A percentile compares a stretch with the other conserved stretches of the same genome.
phyloP scores from a whole-genome alignment of 148 eudicot species.

The Rhododendron mucronatum region DNA sequence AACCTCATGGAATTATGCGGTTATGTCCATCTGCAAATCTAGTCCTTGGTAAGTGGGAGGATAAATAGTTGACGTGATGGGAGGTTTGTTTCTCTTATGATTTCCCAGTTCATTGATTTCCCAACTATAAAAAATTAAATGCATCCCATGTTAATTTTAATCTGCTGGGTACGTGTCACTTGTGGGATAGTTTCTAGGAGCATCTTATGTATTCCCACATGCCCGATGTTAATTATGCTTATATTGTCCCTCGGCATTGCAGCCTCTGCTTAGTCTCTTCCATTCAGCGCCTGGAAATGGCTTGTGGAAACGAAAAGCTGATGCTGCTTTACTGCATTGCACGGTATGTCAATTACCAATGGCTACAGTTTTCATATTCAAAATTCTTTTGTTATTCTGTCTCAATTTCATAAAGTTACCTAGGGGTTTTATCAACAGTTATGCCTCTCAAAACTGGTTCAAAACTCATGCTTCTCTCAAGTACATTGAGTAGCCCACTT shows the following conservation, averaged over 20 bases:
- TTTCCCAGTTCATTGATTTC: background rate
- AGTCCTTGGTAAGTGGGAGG: background rate
- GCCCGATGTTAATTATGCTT: background rate
- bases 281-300: constrained; percentile 80
- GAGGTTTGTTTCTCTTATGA: background rate
- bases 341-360: constrained; percentile 41
- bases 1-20: background rate
- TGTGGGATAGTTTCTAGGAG: constrained; percentile 5
- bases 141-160: background rate
- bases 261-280: constrained; percentile 84
- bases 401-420: background rate
- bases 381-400: background rate
- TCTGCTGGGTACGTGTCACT: background rate
- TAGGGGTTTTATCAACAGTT: background rate
- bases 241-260: constrained; percentile 14
- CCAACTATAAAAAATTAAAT: background rate
- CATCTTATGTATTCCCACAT: background rate
- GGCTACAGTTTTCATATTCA: background rate
- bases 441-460: background rate
- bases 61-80: background rate
- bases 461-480: background rate
- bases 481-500: background rate
- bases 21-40: background rate
- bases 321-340: constrained; percentile 76
- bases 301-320: constrained; percentile 85